Conservation (phyloP, 345 rosid species). For the Pistacia integerrima region DNA sequence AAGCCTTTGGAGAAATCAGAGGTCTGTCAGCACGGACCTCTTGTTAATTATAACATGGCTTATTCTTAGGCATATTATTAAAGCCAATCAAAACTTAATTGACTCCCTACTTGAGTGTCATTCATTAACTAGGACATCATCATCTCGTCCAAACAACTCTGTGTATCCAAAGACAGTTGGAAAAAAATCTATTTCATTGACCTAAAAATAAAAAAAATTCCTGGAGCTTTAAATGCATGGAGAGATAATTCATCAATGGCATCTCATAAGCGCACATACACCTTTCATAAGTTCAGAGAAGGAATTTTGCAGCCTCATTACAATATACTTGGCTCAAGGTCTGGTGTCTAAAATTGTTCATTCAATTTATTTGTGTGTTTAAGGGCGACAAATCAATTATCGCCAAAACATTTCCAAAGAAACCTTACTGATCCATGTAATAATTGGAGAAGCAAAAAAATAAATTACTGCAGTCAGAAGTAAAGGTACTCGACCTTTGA, state of each 20-base stretch:
- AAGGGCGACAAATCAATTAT: background rate
- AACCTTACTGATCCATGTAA: background rate
- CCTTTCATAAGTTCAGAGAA: background rate
- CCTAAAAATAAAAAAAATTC: background rate
- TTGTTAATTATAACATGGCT: background rate
- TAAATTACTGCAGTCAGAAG: background rate
- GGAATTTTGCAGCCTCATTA: background rate
- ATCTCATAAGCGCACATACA: background rate
- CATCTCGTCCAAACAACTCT: background rate
- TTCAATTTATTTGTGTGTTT: background rate
- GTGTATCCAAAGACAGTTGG: background rate
- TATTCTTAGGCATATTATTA: too few relatives aligned
- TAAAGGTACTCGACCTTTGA: constrained; percentile 55
- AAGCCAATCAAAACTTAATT: background rate
- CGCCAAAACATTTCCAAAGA: background rate
- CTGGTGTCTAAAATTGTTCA: background rate
- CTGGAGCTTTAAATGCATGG: background rate
- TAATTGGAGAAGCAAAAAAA: background rate
- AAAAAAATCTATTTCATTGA: background rate
- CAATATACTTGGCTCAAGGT: background rate
- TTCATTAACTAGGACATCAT: background rate
- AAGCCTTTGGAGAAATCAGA: background rate
- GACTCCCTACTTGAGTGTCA: background rate
- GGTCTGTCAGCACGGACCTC: background rate
- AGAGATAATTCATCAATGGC: background rate